Conservation (phyloP, 2,329 filamentous ascomycete genomes). For the Colletotrichum tofieldiae region DNA sequence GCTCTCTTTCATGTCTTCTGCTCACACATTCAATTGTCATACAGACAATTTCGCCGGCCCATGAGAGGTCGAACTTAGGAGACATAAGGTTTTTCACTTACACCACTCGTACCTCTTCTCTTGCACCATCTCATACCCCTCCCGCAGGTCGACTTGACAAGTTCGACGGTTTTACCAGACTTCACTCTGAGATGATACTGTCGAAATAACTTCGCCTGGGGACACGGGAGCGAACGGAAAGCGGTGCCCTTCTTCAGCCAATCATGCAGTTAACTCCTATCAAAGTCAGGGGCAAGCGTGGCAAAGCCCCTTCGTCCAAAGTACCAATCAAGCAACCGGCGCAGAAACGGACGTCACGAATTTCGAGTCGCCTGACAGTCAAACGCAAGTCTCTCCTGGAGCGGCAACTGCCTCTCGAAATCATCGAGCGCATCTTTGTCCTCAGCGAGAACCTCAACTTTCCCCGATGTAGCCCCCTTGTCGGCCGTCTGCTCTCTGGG, state of each 20-base stretch:
- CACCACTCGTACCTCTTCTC: constrained; percentile 29
- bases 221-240: constrained; percentile 5
- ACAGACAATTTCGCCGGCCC: not conserved
- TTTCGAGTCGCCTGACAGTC: constrained; percentile 8
- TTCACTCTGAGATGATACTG: not conserved
- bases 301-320: constrained; percentile 41
- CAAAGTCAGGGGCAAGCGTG: constrained; percentile 63
- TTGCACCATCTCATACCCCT: constrained; percentile 18
- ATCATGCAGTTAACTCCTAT: constrained; percentile 66
- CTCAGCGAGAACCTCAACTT: constrained; percentile 66
- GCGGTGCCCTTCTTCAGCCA: not conserved
- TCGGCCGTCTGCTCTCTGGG: constrained; percentile 64
- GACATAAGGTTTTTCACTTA: constrained; percentile 39
- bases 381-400: constrained; percentile 49
- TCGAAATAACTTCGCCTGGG: constrained; percentile 6
- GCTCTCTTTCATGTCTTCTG: not conserved
- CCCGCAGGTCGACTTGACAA: constrained; percentile 6
- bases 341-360: constrained; percentile 12
- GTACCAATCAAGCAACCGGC: constrained; percentile 4
- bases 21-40: not conserved
- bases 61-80: constrained; percentile 1
- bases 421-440: constrained; percentile 68
- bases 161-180: constrained; percentile 5
- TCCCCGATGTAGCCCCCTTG: constrained; percentile 58
- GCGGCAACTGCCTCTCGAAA: constrained; percentile 63